Conservation (phyloP, 2,329 filamentous ascomycete species). For the Calycina herbarum region DNA sequence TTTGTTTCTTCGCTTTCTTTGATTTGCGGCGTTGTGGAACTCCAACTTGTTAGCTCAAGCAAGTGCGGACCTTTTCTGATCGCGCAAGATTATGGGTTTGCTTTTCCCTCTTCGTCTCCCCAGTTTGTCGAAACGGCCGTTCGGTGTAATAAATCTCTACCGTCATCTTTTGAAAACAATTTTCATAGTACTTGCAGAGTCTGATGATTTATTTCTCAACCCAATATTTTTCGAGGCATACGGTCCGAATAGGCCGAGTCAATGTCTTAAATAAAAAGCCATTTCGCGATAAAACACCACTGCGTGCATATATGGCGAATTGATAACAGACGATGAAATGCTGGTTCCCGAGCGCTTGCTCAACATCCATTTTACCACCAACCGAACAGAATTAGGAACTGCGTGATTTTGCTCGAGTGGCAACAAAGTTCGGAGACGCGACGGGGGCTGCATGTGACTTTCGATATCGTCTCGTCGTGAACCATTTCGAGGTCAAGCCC, state of each 20-base stretch:
- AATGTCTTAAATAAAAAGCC: background rate
- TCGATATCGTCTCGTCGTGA: slow-evolving; percentile 2
- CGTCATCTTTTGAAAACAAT: background rate
- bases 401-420: slow-evolving; percentile 1
- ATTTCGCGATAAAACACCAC: too few relatives aligned
- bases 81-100: background rate
- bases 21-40: background rate
- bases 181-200: background rate
- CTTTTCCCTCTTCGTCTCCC: background rate
- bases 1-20: background rate
- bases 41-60: background rate
- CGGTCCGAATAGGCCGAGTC: slow-evolving; percentile 1
- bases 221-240: background rate
- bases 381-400: background rate
- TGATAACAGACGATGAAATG: background rate
- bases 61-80: background rate
- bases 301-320: background rate
- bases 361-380: background rate
- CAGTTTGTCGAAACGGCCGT: background rate
- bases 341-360: slow-evolving; percentile 1
- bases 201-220: background rate
- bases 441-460: background rate
- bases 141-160: background rate
- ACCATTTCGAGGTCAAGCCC: slow-evolving; percentile 1
- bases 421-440: background rate